phyloP scores from a whole-genome alignment of 106 monocot species.

The Vanilla planifolia region DNA sequence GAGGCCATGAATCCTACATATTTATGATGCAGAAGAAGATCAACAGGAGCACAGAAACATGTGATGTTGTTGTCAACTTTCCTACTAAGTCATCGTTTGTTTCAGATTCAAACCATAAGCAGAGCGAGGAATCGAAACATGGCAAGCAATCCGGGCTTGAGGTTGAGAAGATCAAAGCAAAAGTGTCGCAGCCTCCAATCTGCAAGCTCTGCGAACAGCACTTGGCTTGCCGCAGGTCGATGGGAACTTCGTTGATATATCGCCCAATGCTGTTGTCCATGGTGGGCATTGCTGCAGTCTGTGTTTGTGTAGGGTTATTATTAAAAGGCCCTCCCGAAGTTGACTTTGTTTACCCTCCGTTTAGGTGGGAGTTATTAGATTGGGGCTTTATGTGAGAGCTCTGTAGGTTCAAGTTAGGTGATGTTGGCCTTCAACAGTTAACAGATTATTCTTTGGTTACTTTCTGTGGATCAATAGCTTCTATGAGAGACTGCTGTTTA shows the following conservation, averaged over 20 bases:
- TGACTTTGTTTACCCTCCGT: slow-evolving; percentile 31
- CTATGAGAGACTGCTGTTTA: too few relatives aligned
- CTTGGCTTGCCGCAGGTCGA: neutral
- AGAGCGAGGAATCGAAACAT: neutral
- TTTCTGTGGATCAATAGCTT: too few relatives aligned
- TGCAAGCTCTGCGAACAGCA: slow-evolving; percentile 48
- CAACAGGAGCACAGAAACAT: neutral
- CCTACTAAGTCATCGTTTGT: slow-evolving; percentile 5
- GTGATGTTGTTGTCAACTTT: slow-evolving; percentile 33
- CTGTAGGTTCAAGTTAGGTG: too few relatives aligned
- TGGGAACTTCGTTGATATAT: slow-evolving; percentile 24
- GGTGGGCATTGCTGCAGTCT: slow-evolving; percentile 74
- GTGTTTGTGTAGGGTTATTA: slow-evolving; percentile 74
- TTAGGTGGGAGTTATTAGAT: slow-evolving; percentile 57
- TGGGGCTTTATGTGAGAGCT: slow-evolving; percentile 33
- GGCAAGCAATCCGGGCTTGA: slow-evolving; percentile 11
- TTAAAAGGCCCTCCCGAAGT: slow-evolving; percentile 57
- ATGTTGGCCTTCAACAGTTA: too few relatives aligned
- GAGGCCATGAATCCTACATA: slow-evolving; percentile 51
- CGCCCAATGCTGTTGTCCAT: slow-evolving; percentile 50
- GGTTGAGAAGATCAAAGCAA: slow-evolving; percentile 15
- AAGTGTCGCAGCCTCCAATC: neutral
- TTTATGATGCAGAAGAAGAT: slow-evolving; percentile 53
- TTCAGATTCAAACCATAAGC: neutral
- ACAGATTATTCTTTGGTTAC: too few relatives aligned